Percentiles rank a stretch among this genome's conserved stretches.
Conservation (phyloP, 2,329 filamentous ascomycete species). For the Scortechinia acanthostroma region DNA sequence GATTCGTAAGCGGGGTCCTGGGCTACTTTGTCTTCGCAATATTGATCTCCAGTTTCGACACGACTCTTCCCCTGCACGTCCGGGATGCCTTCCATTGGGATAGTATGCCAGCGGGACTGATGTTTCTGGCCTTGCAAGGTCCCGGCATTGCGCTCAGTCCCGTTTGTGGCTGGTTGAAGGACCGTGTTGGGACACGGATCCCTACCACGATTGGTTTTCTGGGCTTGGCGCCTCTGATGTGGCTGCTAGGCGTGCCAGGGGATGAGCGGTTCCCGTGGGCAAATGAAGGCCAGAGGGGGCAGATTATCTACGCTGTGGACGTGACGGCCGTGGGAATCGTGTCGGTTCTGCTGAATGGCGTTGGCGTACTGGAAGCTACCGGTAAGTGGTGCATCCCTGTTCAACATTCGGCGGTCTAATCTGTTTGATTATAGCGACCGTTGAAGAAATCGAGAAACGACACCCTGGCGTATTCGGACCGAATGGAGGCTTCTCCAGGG, state of each 20-base stretch:
- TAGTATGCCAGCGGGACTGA: constrained; percentile 7
- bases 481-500: constrained; percentile 13
- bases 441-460: constrained; percentile 9
- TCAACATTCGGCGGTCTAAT: neutral
- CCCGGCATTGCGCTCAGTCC: constrained; percentile 9
- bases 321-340: constrained; percentile 11
- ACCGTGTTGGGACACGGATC: constrained; percentile 7
- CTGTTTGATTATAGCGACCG: constrained; percentile 3
- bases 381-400: constrained; percentile 9
- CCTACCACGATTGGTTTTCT: constrained; percentile 13
- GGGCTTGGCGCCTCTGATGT: constrained; percentile 12
- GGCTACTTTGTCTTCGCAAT: constrained; percentile 5
- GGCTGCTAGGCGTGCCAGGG: constrained; percentile 16
- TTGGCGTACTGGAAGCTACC: constrained; percentile 16
- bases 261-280: constrained; percentile 15
- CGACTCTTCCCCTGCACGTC: constrained; percentile 13
- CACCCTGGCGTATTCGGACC: constrained; percentile 13
- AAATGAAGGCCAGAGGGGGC: constrained; percentile 8
- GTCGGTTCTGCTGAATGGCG: constrained; percentile 14
- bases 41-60: constrained; percentile 10
- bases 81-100: constrained; percentile 12
- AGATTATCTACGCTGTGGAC: constrained; percentile 11
- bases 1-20: constrained; percentile 4
- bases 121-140: constrained; percentile 10
- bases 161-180: constrained; percentile 8